A percentile compares a stretch with the other conserved stretches of the same genome.
phyloP scores from a whole-genome alignment of 2,329 filamentous ascomycete species.

The Xylariomycetidae sp. region DNA sequence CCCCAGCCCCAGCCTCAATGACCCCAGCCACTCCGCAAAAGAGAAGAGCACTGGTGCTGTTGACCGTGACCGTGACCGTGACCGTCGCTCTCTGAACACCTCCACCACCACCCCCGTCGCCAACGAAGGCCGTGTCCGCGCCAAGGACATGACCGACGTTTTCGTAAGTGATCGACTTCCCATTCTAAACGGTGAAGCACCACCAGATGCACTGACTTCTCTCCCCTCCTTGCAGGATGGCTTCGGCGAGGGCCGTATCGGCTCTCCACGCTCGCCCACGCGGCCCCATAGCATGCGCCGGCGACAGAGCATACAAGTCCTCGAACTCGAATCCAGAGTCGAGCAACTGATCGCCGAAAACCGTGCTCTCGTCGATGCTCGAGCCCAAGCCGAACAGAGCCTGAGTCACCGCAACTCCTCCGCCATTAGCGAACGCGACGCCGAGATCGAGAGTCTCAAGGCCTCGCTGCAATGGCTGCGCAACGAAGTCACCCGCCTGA shows the following conservation, averaged over 20 bases:
- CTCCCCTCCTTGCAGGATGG: slow-evolving; percentile 61
- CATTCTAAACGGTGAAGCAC: background rate
- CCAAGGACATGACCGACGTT: slow-evolving; percentile 85
- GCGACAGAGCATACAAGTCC: slow-evolving; percentile 93
- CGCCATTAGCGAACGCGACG: slow-evolving; percentile 73
- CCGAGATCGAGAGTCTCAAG: slow-evolving; percentile 77
- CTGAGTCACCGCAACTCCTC: slow-evolving; percentile 61
- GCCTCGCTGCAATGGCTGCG: slow-evolving; percentile 74
- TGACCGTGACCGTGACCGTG: no score
- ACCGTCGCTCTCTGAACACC: slow-evolving; percentile 17
- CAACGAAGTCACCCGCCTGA: slow-evolving; percentile 73
- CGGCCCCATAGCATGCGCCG: slow-evolving; percentile 93
- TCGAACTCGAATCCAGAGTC: slow-evolving; percentile 81
- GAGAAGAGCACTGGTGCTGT: no score
- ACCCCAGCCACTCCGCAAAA: no score
- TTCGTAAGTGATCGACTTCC: slow-evolving; percentile 62
- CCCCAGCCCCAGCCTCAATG: slow-evolving; percentile 27
- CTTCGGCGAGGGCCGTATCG: slow-evolving; percentile 79
- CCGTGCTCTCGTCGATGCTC: slow-evolving; percentile 67
- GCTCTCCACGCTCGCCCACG: slow-evolving; percentile 86
- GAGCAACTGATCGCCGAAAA: slow-evolving; percentile 86
- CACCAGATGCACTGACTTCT: slow-evolving; percentile 7
- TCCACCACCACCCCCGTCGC: slow-evolving; percentile 58
- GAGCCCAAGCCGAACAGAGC: slow-evolving; percentile 60
- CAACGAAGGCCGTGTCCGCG: slow-evolving; percentile 80